Conservation (phyloP, 805 yeast genomes). For the Cyberlindnera euphorbiae region DNA sequence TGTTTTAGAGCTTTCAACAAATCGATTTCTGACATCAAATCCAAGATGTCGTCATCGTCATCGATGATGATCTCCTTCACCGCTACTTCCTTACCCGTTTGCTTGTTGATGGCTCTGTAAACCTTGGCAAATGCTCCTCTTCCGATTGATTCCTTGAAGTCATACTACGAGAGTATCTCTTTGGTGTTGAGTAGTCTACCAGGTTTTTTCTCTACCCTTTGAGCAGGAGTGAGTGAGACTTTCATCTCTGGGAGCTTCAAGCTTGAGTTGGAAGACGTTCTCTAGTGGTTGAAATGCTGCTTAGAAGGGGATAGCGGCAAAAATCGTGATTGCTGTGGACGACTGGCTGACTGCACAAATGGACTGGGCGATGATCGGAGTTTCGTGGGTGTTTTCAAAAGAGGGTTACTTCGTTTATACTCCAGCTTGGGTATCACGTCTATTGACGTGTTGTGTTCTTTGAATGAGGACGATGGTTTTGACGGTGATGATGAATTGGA, state of each 20-base stretch:
- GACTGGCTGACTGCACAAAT: slow-evolving; percentile 6
- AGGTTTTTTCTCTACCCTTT: slow-evolving; percentile 40
- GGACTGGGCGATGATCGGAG: slow-evolving; percentile 8
- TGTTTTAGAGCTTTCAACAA: slow-evolving; percentile 76
- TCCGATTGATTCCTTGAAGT: slow-evolving; percentile 64
- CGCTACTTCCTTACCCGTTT: slow-evolving; percentile 68
- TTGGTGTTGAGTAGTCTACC: slow-evolving; percentile 26
- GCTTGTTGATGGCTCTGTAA: slow-evolving; percentile 63
- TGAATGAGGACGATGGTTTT: slow-evolving; percentile 8
- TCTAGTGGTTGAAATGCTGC: not conserved
- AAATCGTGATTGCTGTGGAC: slow-evolving; percentile 8
- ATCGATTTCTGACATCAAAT: slow-evolving; percentile 57
- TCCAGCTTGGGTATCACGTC: slow-evolving; percentile 22
- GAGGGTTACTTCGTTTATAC: slow-evolving; percentile 11
- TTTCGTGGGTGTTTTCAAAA: slow-evolving; percentile 23
- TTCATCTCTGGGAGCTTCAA: slow-evolving; percentile 10
- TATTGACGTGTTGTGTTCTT: slow-evolving; percentile 16
- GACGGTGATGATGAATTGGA: slow-evolving; percentile 22
- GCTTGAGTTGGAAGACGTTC: not conserved
- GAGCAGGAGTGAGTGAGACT: slow-evolving; percentile 43
- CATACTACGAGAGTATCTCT: slow-evolving; percentile 35
- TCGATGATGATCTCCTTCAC: slow-evolving; percentile 71
- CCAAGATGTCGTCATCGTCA: slow-evolving; percentile 66
- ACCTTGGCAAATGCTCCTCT: slow-evolving; percentile 91
- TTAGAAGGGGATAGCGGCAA: slow-evolving; percentile 16